Evolutionary conservation across 2,329 filamentous ascomycete species (phyloP).

Genomic region (Dothideomycetes sp.): DNA sequence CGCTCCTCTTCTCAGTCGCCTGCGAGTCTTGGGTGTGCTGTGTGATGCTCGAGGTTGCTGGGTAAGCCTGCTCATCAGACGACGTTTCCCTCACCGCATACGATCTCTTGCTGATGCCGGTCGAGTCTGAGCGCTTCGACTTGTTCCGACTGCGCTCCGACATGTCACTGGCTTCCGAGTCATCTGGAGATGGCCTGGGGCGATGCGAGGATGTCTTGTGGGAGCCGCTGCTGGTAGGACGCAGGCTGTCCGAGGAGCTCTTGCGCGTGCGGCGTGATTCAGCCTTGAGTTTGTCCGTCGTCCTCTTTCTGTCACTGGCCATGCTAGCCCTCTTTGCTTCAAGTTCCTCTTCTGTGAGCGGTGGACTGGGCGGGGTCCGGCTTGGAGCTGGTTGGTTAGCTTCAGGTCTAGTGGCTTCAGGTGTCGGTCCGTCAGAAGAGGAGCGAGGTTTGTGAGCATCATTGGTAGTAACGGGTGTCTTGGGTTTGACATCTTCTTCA

Average conservation of each 20-base stretch:
- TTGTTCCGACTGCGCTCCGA: not conserved
- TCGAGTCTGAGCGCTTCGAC: not conserved
- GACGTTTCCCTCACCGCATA: not conserved
- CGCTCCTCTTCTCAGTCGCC: conserved; percentile 28
- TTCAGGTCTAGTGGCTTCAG: too few species aligned
- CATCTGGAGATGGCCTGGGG: not conserved
- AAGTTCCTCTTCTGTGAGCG: conserved; percentile 32
- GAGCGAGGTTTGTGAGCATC: conserved; percentile 4
- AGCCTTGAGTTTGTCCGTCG: conserved; percentile 23
- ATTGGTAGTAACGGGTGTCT: conserved; percentile 17
- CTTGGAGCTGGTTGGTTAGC: too few species aligned
- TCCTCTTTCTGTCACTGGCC: conserved; percentile 30
- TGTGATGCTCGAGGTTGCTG: conserved; percentile 22
- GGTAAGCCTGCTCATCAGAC: not conserved
- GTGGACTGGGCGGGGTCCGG: conserved; percentile 35
- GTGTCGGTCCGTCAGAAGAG: conserved; percentile 8
- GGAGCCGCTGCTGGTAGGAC: conserved; percentile 4
- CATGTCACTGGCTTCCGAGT: not conserved
- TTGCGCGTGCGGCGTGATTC: conserved; percentile 19
- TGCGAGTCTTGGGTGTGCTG: conserved; percentile 33
- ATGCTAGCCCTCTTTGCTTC: conserved; percentile 34
- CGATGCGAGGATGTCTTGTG: conserved; percentile 9
- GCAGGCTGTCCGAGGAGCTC: not conserved
- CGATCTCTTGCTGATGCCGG: not conserved
- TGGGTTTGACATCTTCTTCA: conserved; percentile 24